Conservation (phyloP, 345 rosid genomes). For the Jatropha curcas region DNA sequence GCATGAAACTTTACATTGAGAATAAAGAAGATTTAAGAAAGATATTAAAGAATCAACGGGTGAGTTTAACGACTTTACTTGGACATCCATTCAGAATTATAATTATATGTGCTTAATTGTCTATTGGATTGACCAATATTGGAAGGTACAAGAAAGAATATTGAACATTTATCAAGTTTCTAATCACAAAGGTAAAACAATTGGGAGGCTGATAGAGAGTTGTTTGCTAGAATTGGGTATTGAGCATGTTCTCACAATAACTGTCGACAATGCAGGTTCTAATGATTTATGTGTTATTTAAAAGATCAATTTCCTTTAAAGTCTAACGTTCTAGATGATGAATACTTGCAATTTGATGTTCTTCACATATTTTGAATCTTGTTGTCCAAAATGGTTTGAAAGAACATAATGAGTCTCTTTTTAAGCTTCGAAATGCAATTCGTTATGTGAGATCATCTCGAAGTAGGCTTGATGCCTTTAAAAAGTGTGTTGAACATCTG, state of each 20-base stretch:
- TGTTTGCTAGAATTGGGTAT: not conserved
- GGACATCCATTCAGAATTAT: not conserved
- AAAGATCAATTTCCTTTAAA: not conserved
- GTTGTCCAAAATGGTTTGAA: not conserved
- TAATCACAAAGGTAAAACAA: not conserved
- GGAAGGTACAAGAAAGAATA: not conserved
- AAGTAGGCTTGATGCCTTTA: not conserved
- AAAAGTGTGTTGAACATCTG: not conserved
- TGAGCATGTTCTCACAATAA: not conserved
- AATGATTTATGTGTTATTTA: not conserved
- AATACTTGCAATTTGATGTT: not conserved
- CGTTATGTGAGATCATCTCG: not conserved
- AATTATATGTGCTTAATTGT: not conserved
- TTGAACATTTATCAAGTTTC: not conserved
- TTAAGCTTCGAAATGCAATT: not conserved
- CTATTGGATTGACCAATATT: not conserved
- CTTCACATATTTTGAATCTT: not conserved
- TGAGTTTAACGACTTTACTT: not conserved
- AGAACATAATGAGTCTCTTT: not conserved
- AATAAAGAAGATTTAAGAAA: not conserved
- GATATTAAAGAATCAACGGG: not conserved
- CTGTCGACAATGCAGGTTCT: not conserved
- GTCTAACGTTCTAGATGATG: not conserved
- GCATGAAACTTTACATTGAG: not conserved
- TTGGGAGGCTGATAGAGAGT: not conserved